phyloP scores from a whole-genome alignment of 768 basidiomycete species.

The Gymnopilus junonius region DNA sequence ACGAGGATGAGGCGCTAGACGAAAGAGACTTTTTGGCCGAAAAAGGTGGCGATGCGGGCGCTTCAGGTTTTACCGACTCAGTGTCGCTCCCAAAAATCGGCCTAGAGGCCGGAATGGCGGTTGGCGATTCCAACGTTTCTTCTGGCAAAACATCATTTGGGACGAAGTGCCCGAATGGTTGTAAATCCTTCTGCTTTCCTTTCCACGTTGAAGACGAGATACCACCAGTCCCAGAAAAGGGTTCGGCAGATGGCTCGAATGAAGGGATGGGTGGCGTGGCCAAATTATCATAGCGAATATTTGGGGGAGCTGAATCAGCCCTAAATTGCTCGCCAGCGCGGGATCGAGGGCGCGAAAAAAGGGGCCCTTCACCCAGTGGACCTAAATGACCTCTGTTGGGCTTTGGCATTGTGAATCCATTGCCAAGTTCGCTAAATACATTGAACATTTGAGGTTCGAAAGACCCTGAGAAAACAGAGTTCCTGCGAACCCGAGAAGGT shows the following conservation, averaged over 20 bases:
- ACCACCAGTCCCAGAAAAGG: neutral
- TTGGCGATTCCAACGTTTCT: neutral
- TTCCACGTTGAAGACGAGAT: neutral
- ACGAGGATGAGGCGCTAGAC: slow-evolving; percentile 5
- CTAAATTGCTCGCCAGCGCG: neutral
- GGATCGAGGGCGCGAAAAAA: slow-evolving; percentile 23
- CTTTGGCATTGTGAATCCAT: slow-evolving; percentile 1
- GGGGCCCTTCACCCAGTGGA: slow-evolving; percentile 21
- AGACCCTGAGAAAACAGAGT: slow-evolving; percentile 10
- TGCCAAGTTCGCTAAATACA: slow-evolving; percentile 9
- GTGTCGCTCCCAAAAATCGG: slow-evolving; percentile 9
- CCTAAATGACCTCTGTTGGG: slow-evolving; percentile 3
- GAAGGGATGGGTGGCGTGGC: neutral
- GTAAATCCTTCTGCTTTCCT: slow-evolving; percentile 8
- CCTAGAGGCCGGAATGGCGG: neutral
- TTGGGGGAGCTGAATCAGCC: slow-evolving; percentile 23
- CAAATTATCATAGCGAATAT: slow-evolving; percentile 4
- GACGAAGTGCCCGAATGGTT: neutral
- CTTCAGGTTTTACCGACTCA: neutral
- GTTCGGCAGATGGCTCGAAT: neutral
- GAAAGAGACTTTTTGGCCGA: neutral
- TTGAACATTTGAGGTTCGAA: slow-evolving; percentile 11
- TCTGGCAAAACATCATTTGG: neutral
- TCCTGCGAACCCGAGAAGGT: slow-evolving; percentile 10
- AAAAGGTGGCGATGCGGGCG: neutral